Evolutionary conservation across 495 filamentous ascomycete species (phyloP).

Genomic region (Mycothermus thermophilus): DNA sequence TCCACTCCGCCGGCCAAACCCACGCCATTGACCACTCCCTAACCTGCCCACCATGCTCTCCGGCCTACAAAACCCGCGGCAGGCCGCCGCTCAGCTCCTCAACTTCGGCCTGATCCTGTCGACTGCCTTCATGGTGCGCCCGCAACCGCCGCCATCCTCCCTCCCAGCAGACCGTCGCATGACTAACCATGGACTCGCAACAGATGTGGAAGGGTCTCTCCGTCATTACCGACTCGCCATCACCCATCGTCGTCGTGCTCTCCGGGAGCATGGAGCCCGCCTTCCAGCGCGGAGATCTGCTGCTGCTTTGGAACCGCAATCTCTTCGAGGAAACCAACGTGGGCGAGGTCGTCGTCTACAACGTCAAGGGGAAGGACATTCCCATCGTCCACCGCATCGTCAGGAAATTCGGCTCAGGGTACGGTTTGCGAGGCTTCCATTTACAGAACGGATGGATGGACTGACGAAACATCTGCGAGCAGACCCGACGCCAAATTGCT

Average conservation of each 20-base stretch:
- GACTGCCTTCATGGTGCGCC: conserved; percentile 72
- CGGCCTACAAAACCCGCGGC: conserved; percentile 59
- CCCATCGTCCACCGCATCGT: conserved; percentile 88
- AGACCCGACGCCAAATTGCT: conserved; percentile 47
- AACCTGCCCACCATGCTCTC: conserved; percentile 58
- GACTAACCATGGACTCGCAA: too few relatives aligned
- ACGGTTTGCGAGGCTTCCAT: conserved; percentile 24
- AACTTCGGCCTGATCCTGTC: conserved; percentile 92
- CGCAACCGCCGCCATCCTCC: not conserved
- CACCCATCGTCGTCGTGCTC: conserved; percentile 89
- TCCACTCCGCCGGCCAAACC: too few relatives aligned
- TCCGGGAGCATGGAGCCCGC: conserved; percentile 95
- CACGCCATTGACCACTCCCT: too few relatives aligned
- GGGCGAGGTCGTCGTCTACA: conserved; percentile 91
- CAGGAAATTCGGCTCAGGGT: conserved; percentile 50
- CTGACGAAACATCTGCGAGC: too few relatives aligned
- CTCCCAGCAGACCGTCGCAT: not conserved
- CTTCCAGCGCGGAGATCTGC: conserved; percentile 85
- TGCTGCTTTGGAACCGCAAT: conserved; percentile 90
- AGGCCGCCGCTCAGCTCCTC: conserved; percentile 74
- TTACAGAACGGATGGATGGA: too few relatives aligned
- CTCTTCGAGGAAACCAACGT: conserved; percentile 51
- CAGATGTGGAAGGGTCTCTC: conserved; percentile 89
- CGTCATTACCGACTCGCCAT: conserved; percentile 70
- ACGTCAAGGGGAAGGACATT: conserved; percentile 80